Evolutionary conservation across 2,329 filamentous ascomycete species (phyloP), one percentile per base, ranked within the genome.

Genomic region (Immersiporthe knoxdaviesiana): DNA sequence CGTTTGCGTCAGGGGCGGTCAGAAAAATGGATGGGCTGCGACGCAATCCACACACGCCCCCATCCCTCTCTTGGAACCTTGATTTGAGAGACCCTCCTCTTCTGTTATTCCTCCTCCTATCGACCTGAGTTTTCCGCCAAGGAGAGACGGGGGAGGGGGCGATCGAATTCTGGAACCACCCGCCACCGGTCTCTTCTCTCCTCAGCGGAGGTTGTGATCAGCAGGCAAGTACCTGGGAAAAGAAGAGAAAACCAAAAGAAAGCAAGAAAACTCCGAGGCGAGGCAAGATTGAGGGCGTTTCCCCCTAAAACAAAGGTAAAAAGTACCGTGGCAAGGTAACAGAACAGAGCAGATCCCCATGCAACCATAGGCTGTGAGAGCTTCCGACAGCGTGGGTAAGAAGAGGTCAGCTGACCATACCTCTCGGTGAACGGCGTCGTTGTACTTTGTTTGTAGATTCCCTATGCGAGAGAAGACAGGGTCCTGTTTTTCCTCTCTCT

Each of bases 1-100:
- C 44, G 44, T 47, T 47, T 32, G 65, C 37, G 61, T 70, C 54
- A 50, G 52, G 52, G 54, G 64, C 41, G 54, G 52, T 47, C 41
- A 50, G 61, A 63, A 50, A 32, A 32, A 66, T 63, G 61, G 65
- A 66, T 63, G 56, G 65, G 65, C 39, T 64, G 65, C 50, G 61
- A 70, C 68, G 63, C 58, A 61, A 65, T 60, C 65, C 65, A 68
- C 56, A 66, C 67, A 41, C 41, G 5, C 16, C 44, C 44, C 44
- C 18, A 35, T 35, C 21, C 41, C 27, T 24, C 27, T 24, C 60
- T 21, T 63, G 37, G 37, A 16, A 41, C 41, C 39, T 30, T 30
- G 59, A 24, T 24, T 41, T n/a, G 12, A n/a, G 41, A 44, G 18
- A 7, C 41, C 44, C 44, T 47, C 21, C 7, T 47, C 18, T n/a